Base-by-base conservation (phyloP, 2,329 filamentous ascomycete genomes). In the Colletotrichum tropicicola region DNA sequence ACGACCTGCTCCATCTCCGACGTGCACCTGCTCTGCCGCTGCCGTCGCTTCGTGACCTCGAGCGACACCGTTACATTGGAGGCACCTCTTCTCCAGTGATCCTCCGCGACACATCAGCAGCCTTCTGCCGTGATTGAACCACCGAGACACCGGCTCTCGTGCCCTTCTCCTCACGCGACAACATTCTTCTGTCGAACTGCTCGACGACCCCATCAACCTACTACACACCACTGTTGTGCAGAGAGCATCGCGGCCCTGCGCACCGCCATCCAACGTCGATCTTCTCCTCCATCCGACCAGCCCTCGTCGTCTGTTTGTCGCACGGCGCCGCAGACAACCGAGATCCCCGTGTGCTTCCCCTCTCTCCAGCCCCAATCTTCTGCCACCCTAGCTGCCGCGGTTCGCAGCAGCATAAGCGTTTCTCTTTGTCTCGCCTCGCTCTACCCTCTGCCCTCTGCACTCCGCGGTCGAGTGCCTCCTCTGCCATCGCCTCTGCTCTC, bases 1-100 rank as follows among this genome's bases (percentile, higher is more conserved):
- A 35, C 35, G n/a, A 27, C 56, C 48, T 66, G 62, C 68, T 71
- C 68, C 69, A 61, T 68, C 66, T 53, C 47, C 45, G 25, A 53
- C 48, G 51, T 62, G 55, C 59, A 44, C 35, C 49, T 48, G n/a
- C 25, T 58, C 37, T 52, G 27, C 35, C 35, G 56, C 44, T 41
- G 23, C 55, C 17, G 25, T 13, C 35, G 10, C 30, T 28, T 17
- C n/a, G 30, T 41, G 19, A 43, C 55, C 23, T 30, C 30, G 41
- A 51, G 45, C 32, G 30, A 48, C 41, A 61, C 35, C 28, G 51
- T 59, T 51, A 45, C 44, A 41, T 61, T 51, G 28, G 39, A 19
- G 39, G 5, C 27, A 28, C 17, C 48, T 28, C 13, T 12, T 35
- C 43, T 47, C 61, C 43, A 51, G 55, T 51, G 28, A 65, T 61